Percentiles rank a stretch among this genome's conserved stretches.
Conservation (phyloP, 805 yeast genomes). For the Saccharomyces eubayanus region DNA sequence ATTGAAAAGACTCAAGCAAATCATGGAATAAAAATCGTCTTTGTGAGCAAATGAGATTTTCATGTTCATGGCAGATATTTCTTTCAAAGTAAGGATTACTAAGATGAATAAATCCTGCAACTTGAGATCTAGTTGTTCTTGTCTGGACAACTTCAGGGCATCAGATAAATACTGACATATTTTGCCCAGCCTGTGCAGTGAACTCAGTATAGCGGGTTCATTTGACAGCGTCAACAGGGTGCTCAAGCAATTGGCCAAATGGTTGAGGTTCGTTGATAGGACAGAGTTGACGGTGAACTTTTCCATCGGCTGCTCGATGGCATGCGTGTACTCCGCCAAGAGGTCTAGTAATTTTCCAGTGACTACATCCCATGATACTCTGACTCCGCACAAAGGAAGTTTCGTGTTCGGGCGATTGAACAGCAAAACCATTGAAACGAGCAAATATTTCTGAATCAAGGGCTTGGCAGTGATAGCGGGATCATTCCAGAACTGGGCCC, state of each 20-base stretch:
- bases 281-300: not conserved
- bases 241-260: not conserved
- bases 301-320: not conserved
- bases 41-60: not conserved
- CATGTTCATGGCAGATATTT: not conserved
- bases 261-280: not conserved
- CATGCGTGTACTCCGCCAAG: not conserved
- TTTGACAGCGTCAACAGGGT: not conserved
- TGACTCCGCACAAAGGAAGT: not conserved
- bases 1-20: not conserved
- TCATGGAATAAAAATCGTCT: not conserved
- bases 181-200: not conserved
- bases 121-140: not conserved
- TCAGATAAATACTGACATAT: not conserved
- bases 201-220: not conserved
- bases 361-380: not conserved
- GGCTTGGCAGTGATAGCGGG: not conserved
- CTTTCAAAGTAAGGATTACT: not conserved
- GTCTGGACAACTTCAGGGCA: not conserved
- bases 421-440: not conserved
- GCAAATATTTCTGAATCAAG: not conserved
- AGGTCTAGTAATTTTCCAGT: not conserved
- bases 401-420: not conserved
- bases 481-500: constrained; percentile 7
- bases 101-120: not conserved